Evolutionary conservation across 257 asterid species (phyloP), one percentile per base, ranked within the genome.

Genomic region (Plectranthus barbatus): DNA sequence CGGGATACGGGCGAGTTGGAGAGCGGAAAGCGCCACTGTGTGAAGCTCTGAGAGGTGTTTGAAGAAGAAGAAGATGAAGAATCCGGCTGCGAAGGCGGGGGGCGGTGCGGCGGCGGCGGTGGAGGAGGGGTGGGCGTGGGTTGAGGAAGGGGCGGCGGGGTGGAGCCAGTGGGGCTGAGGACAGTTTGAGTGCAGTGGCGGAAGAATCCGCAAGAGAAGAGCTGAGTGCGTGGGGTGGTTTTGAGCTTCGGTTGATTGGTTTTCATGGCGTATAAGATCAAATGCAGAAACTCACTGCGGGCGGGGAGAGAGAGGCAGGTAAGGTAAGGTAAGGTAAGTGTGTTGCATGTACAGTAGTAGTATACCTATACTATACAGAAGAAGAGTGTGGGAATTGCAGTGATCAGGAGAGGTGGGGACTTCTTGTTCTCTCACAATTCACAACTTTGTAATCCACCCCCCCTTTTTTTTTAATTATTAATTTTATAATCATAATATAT

Each of bases 11-110:
- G 82, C 4, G 93, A 76, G 45, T 52, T 76, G 42, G 85, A 75
- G 64, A 88, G 68, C 0, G 91, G 90, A 63, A 88, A 86, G 39
- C 80, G 78, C 95, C 96, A 86, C 55, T 83, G 96, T 0, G 96
- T 88, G 78, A 88, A 88, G 34, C 96, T 88, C 69, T 88, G 95
- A 26, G 95, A 88, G 53, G 86, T 80, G 73, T 77, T 85, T 3
- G 90, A 83, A 6, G 96, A 87, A 3, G 95, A 88, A 0, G 96
- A 88, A 11, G 95, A 83, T 1, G 94, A 85, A 0, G 94, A 84
- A 13, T 77, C 86, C 34, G 76, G 81, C 18, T 45, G 83, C 2
- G 79, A 48, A 6, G 66, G 62, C 0, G 70, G 59, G 0, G 61
- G 49, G 11, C 42, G 72, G 13, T 26, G 69, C 51, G 63, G 59